Conservation (phyloP, 1,284 basidiomycete genomes). For the Sanguinoderma infundibulare region DNA sequence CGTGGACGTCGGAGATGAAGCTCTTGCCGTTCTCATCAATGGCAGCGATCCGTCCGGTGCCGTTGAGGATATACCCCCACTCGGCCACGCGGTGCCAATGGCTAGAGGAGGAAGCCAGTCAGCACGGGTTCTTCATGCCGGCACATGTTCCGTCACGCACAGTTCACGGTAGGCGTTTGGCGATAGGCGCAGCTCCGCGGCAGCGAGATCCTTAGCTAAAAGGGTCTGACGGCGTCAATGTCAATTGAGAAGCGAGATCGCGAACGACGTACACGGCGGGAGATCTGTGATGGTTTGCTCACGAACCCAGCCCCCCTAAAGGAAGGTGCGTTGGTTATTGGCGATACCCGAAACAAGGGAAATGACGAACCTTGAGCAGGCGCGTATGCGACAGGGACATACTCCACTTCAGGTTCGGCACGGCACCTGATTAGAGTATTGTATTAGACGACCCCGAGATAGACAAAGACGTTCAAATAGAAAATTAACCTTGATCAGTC, state of each 20-base stretch:
- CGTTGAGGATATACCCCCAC: slow-evolving; percentile 35
- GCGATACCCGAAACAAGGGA: neutral
- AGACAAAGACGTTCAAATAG: neutral
- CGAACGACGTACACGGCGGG: slow-evolving; percentile 28
- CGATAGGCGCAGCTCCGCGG: slow-evolving; percentile 44
- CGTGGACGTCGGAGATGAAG: slow-evolving; percentile 32
- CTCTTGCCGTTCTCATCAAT: slow-evolving; percentile 31
- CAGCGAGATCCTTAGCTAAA: slow-evolving; percentile 37
- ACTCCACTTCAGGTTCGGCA: slow-evolving; percentile 35
- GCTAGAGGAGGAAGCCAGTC: slow-evolving; percentile 11
- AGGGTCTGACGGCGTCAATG: slow-evolving; percentile 9
- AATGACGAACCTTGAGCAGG: slow-evolving; percentile 26
- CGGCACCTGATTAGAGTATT: slow-evolving; percentile 21
- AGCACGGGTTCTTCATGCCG: slow-evolving; percentile 4
- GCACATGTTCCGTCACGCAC: slow-evolving; percentile 8
- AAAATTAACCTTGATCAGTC: slow-evolving; percentile 28
- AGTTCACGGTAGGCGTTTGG: slow-evolving; percentile 39
- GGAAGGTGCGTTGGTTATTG: neutral
- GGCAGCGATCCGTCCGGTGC: slow-evolving; percentile 32
- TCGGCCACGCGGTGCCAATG: slow-evolving; percentile 37
- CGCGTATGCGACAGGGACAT: slow-evolving; percentile 34
- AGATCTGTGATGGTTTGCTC: slow-evolving; percentile 35
- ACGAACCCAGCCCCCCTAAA: slow-evolving; percentile 34
- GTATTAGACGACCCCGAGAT: slow-evolving; percentile 9
- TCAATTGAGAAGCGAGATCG: slow-evolving; percentile 1